phyloP scores from a whole-genome alignment of 2,329 filamentous ascomycete species.

The Botrytis porri region DNA sequence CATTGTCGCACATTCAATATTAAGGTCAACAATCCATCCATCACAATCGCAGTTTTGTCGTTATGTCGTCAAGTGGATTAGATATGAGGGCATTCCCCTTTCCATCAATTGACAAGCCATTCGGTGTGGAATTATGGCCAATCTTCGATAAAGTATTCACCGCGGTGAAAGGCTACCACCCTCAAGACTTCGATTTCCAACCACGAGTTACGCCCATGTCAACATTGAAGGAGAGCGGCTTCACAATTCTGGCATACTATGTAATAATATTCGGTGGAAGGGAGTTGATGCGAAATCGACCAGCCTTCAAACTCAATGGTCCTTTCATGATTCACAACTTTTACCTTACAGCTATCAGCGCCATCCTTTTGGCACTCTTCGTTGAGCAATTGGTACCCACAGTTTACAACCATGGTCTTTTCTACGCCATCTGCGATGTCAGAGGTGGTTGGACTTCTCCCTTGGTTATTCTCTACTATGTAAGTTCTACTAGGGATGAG shows the following conservation, averaged over 20 bases:
- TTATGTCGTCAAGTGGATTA: constrained; percentile 19
- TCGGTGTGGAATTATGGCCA: constrained; percentile 89
- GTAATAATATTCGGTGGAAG: constrained; percentile 88
- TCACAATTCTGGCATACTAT: constrained; percentile 87
- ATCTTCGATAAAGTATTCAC: constrained; percentile 88
- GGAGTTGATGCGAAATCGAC: constrained; percentile 84
- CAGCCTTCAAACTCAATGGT: constrained; percentile 80
- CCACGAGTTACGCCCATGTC: constrained; percentile 84
- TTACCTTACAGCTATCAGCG: constrained; percentile 83
- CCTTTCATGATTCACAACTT: constrained; percentile 98
- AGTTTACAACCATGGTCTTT: constrained; percentile 75
- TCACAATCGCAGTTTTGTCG: constrained; percentile 8
- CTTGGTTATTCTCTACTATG: constrained; percentile 93
- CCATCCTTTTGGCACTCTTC: constrained; percentile 76
- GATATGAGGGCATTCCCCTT: constrained; percentile 47
- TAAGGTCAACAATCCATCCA: neutral
- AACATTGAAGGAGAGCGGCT: constrained; percentile 76
- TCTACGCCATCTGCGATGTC: constrained; percentile 79
- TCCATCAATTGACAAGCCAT: constrained; percentile 86
- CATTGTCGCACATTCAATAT: constrained; percentile 4
- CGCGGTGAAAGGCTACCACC: constrained; percentile 72
- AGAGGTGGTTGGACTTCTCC: constrained; percentile 91
- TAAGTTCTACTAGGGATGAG: constrained; percentile 50
- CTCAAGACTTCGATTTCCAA: constrained; percentile 81
- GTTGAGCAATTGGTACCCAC: constrained; percentile 88